phyloP scores from a whole-genome alignment of 2,329 filamentous ascomycete genomes.

The Aspergillus tanneri region DNA sequence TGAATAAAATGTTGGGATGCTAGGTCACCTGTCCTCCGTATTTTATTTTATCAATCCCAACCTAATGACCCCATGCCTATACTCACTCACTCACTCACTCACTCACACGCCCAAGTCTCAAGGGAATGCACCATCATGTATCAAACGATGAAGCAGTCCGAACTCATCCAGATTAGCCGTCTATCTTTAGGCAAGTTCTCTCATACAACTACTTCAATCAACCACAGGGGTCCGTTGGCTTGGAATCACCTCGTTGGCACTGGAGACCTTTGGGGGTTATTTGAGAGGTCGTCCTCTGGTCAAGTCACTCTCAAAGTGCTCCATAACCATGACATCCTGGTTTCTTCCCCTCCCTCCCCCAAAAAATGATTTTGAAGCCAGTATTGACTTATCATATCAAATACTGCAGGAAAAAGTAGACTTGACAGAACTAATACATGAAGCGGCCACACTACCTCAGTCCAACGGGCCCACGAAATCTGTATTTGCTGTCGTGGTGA shows the following conservation, averaged over 20 bases:
- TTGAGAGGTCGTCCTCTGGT: constrained; percentile 30
- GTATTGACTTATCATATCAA: background rate
- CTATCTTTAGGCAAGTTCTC: constrained; percentile 46
- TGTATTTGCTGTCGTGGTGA: constrained; percentile 43
- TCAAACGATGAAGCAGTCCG: too few species aligned
- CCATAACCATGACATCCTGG: constrained; percentile 37
- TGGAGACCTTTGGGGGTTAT: constrained; percentile 35
- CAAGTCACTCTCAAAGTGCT: constrained; percentile 35
- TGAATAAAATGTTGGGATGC: too few species aligned
- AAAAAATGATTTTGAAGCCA: background rate
- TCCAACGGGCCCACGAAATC: constrained; percentile 25
- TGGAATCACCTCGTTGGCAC: constrained; percentile 46
- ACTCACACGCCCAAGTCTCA: too few species aligned
- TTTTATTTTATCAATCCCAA: too few species aligned
- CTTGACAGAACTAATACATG: constrained; percentile 34
- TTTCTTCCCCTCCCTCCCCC: constrained; percentile 26
- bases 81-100: too few species aligned
- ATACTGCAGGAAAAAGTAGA: constrained; percentile 43
- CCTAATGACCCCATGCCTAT: too few species aligned
- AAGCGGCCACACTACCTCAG: constrained; percentile 20
- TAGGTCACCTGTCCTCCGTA: too few species aligned
- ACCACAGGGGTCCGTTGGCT: constrained; percentile 39
- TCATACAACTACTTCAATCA: constrained; percentile 40
- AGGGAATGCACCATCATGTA: too few species aligned
- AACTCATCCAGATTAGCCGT: too few species aligned